Conservation (phyloP, 176 grass and related monocot species). For the Phyllostachys edulis region DNA sequence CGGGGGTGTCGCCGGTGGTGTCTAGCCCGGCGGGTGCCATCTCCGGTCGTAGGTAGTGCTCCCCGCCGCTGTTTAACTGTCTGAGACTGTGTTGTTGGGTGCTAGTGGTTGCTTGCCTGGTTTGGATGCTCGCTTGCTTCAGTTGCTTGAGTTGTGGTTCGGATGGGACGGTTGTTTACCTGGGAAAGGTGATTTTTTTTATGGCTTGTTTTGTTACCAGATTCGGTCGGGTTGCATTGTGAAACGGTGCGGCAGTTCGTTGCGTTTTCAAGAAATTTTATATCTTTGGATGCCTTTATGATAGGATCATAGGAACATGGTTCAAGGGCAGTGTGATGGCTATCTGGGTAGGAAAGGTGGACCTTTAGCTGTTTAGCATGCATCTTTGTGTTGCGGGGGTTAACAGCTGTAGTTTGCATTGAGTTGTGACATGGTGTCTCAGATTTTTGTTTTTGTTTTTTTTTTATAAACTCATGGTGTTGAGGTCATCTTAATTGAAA, state of each 20-base stretch:
- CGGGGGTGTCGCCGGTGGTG: constrained; percentile 43
- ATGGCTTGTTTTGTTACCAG: neutral
- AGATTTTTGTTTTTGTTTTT: neutral
- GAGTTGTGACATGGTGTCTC: neutral
- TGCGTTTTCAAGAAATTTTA: neutral
- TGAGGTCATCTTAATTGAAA: neutral
- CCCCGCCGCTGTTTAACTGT: constrained; percentile 1
- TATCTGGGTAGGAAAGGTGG: neutral
- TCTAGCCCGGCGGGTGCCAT: constrained; percentile 44
- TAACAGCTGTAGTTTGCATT: neutral
- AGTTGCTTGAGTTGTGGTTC: neutral
- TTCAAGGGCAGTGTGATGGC: neutral
- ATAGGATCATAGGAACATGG: neutral
- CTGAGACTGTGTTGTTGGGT: neutral
- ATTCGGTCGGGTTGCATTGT: neutral
- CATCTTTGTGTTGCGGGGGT: neutral
- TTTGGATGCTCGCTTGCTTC: neutral
- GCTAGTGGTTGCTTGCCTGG: neutral
- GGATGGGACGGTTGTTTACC: neutral
- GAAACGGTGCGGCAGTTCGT: neutral
- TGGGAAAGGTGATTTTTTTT: neutral
- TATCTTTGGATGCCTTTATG: neutral
- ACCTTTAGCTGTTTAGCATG: neutral
- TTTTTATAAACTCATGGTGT: neutral
- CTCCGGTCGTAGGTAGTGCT: constrained; percentile 55